Conservation (phyloP, 2,329 filamentous ascomycete genomes). For the Hymenoscyphus linearis region DNA sequence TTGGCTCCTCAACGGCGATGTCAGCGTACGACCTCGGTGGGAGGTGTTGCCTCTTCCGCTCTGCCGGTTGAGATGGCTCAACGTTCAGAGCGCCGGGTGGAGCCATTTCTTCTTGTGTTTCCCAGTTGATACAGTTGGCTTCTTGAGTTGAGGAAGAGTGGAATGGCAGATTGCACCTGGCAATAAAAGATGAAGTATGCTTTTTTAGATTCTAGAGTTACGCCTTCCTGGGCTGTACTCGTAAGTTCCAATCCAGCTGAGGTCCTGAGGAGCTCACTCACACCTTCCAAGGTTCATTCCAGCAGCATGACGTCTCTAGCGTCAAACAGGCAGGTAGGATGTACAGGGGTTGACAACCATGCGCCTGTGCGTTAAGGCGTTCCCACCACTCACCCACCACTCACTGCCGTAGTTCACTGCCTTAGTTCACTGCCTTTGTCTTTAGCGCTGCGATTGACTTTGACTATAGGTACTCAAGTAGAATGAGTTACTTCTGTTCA, state of each 20-base stretch:
- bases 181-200: not conserved
- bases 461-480: too few relatives aligned
- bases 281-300: not conserved
- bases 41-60: constrained; percentile 31
- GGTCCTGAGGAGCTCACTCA: not conserved
- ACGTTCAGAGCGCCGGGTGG: constrained; percentile 16
- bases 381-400: too few relatives aligned
- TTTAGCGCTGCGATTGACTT: too few relatives aligned
- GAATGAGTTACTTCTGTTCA: too few relatives aligned
- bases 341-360: not conserved
- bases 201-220: not conserved
- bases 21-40: constrained; percentile 37
- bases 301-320: not conserved
- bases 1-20: constrained; percentile 26
- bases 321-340: not conserved
- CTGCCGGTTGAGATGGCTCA: constrained; percentile 31
- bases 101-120: constrained; percentile 14
- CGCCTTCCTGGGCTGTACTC: not conserved
- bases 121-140: not conserved
- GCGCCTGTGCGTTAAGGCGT: too few relatives aligned
- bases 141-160: not conserved
- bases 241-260: too few relatives aligned
- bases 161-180: not conserved
- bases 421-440: too few relatives aligned
- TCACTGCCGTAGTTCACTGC: too few relatives aligned